These are phyloP conservation scores for Claviceps purpurea DNA, from an alignment of 2,329 filamentous ascomycete genomes.

Conservation along the genomic window DNA sequence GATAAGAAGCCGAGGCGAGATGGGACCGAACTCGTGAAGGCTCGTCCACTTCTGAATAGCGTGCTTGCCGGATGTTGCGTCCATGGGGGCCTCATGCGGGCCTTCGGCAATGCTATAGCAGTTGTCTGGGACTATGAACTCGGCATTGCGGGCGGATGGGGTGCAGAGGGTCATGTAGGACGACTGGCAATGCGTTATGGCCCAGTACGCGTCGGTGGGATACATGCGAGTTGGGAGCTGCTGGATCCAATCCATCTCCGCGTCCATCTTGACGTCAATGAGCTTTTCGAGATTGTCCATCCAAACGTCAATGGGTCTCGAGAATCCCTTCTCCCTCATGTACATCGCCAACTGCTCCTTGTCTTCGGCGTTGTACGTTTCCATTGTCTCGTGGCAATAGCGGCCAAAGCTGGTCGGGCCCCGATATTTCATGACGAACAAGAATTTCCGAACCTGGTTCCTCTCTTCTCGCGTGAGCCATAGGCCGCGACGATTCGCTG, in stretches of 20 bases:
- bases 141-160: background rate
- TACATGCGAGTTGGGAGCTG: background rate
- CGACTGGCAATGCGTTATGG: background rate
- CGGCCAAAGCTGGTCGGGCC: background rate
- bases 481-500: background rate
- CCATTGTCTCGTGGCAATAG: background rate
- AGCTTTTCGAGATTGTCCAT: background rate
- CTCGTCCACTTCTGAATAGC: background rate
- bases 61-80: background rate
- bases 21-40: background rate
- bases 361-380: background rate
- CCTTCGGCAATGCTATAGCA: background rate
- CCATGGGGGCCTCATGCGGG: background rate
- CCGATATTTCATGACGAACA: background rate
- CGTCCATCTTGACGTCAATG: background rate
- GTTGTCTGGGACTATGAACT: background rate
- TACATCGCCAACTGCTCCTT: background rate
- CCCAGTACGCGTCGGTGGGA: background rate
- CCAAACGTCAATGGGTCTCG: background rate
- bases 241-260: background rate
- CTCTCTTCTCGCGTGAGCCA: background rate
- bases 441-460: background rate
- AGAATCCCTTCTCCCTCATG: background rate
- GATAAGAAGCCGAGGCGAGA: background rate
- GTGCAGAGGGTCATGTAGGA: background rate